These are phyloP conservation scores for Brassica incana DNA, from an alignment of 345 rosid genomes.

Conservation along the genomic window DNA sequence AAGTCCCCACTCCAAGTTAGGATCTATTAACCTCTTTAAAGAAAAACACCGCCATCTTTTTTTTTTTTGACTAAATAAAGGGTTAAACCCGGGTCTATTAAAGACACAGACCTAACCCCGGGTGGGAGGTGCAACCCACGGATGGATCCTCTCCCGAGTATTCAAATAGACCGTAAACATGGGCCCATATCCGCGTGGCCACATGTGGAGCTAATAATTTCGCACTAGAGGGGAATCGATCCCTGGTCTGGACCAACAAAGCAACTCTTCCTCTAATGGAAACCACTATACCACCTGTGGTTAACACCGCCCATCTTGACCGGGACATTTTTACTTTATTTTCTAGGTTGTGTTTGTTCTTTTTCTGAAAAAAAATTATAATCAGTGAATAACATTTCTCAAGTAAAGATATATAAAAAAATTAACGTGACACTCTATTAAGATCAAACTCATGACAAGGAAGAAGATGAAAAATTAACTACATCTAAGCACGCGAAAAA, in stretches of 20 bases:
- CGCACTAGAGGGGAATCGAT: no score
- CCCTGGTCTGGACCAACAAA: no score
- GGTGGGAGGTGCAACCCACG: no score
- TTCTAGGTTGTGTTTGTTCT: background rate
- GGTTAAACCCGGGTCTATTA: no score
- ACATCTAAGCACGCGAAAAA: background rate
- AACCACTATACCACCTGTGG: no score
- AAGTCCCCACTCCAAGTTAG: background rate
- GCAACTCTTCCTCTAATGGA: no score
- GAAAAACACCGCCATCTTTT: background rate
- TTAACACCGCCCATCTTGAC: background rate
- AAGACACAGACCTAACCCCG: no score
- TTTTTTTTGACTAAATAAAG: no score
- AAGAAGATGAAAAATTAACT: background rate
- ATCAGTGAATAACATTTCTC: background rate
- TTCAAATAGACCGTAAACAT: no score
- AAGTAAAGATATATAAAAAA: background rate
- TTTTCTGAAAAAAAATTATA: background rate
- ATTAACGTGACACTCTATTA: background rate
- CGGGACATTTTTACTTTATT: slow-evolving; percentile 3
- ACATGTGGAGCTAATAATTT: no score
- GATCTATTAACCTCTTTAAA: background rate
- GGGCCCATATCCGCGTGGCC: no score
- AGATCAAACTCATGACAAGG: slow-evolving; percentile 3
- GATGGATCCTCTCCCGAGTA: no score